Base-by-base conservation (phyloP, 2,329 filamentous ascomycete species). In the Xylariaceae sp. region DNA sequence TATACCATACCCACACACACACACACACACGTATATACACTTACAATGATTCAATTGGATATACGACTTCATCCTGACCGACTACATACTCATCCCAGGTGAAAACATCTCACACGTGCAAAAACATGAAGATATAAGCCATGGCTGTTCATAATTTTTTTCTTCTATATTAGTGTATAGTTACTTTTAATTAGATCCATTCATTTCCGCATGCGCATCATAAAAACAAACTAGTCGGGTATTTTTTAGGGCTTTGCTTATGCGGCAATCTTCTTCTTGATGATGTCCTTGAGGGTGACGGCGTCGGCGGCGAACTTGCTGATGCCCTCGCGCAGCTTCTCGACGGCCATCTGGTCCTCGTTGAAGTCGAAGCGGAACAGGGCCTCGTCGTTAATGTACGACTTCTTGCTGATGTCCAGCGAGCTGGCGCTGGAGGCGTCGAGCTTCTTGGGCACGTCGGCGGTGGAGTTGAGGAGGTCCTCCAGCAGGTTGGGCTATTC, bases 321-420 rank as follows among this genome's bases (percentile, higher is more conserved):
- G 76, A 98, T 98, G 70, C 92, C 92, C 73, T 98, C 92, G 48
- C 89, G 86, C 57, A 98, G 82, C 85, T 98, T 98, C 83, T 97
- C 89, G 53, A 94, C 88, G 50, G 87, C 92, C 92, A 98, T 98
- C 68, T 90, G 85, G 62, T 98, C 88, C 78, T 98, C 92, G 78
- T 98, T 98, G 82, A 98, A 95, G 71, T 89, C 85, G 76, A 96
- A 98, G 67, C 92, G 88, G 89, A 97, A 98, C 34, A 69, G 61
- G 38, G 88, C 59, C 79, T 98, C 92, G 69, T 92, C 74, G 63
- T 83, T 79, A 69, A 98, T 83, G 79, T 95, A 98, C 42, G 72
- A 73, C 76, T 85, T 86, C 85, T 88, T 94, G 73, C 84, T 70
- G 53, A 98, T 78, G 68, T 92, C 68, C 52, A 92, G 77, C 41